Conservation (phyloP, 78 protist genomes). For the Acrasis kona region DNA sequence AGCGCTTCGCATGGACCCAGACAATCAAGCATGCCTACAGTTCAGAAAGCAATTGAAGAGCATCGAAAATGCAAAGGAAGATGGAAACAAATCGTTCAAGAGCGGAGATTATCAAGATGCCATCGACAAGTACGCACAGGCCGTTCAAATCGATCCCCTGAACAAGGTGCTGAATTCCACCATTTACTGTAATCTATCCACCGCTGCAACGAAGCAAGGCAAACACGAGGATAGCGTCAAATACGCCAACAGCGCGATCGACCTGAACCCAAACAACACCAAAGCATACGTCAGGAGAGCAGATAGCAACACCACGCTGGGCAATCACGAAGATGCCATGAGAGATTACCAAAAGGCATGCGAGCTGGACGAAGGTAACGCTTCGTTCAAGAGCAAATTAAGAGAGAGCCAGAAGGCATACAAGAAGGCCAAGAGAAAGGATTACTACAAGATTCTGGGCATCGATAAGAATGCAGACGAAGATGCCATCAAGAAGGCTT, state of each 20-base stretch:
- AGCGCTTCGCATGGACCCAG: constrained; percentile 17
- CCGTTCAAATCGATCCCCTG: constrained; percentile 3
- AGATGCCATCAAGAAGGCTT: constrained; percentile 9
- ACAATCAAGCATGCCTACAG: neutral
- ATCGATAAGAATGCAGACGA: constrained; percentile 6
- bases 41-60: neutral
- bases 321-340: constrained; percentile 17
- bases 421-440: neutral
- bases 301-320: constrained; percentile 16
- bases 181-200: constrained; percentile 9
- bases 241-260: constrained; percentile 12
- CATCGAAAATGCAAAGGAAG: constrained; percentile 16
- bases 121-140: constrained; percentile 20
- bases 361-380: neutral
- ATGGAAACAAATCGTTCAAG: constrained; percentile 17
- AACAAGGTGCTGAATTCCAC: neutral
- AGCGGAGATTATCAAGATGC: constrained; percentile 5
- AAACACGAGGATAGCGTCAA: neutral
- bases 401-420: neutral
- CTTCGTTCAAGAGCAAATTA: neutral
- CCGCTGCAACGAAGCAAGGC: neutral
- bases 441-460: constrained; percentile 18
- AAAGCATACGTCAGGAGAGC: constrained; percentile 26
- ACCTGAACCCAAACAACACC: constrained; percentile 4
- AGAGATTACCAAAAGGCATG: constrained; percentile 6